Base-by-base conservation (phyloP, 768 basidiomycete genomes). In the Lyophyllum shimeji region DNA sequence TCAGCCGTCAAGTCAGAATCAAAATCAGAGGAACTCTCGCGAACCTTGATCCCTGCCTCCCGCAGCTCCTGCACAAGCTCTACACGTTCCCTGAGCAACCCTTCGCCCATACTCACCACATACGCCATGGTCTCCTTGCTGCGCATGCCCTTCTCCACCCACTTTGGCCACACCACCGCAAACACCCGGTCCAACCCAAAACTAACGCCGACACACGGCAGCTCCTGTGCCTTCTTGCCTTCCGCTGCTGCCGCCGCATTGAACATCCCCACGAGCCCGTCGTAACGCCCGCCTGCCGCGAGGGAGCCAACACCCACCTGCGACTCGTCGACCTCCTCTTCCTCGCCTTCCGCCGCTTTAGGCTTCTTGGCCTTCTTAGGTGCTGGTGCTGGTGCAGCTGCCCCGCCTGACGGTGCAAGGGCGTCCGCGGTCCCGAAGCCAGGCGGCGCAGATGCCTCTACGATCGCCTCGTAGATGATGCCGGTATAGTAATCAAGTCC, bases 401-500 rank as follows among this genome's bases (percentile, higher is more conserved):
- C 59, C 3, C 76, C 63, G 12, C 78, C 67, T 0, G 80, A 59
- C 2, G 79, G 65, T 0, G 82, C 77, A 46, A 78, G 67, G 1
- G 81, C 80, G 60, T 82, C 77, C 48, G 83, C 73, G 29, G 75
- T 61, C 56, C 78, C 80, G 74, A 93, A 86, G 2, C 85, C 86
- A 0, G 96, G 95, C 1, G 96, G 95, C 0, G 95, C 95, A 8
- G 95, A 98, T 1, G 87, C 92, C 66, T 93, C 94, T 39, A 94
- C 91, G 58, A 91, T 83, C 42, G 93, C 97, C 73, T 99, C 96
- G 73, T 96, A 98, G 69, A 98, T 98, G 65, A 99, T 87, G 17
- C 97, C 97, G 1, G 96, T 99, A 73, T 99, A 98, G 73, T 99
- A 98, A 71, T 98, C 97, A 20, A 98, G 82, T 37, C 96, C 96